Conservation (phyloP, 495 filamentous ascomycete genomes). For the Massariosphaeria phaeospora region DNA sequence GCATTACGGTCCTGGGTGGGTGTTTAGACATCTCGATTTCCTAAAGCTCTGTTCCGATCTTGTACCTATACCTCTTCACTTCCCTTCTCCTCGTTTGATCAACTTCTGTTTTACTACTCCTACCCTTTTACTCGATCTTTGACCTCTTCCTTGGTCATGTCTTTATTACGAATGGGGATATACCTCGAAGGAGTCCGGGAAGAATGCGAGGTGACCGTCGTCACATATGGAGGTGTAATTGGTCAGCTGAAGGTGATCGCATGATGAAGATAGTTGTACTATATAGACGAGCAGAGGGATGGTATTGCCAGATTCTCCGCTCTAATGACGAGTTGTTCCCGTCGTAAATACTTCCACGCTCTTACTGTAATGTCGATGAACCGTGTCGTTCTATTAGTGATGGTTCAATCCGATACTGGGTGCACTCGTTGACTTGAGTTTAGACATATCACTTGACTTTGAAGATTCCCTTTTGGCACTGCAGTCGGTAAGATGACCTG, state of each 20-base stretch:
- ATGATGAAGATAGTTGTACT: constrained; percentile 3
- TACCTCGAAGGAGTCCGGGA: background rate
- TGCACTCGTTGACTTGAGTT: too few relatives aligned
- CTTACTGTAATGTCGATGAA: too few relatives aligned
- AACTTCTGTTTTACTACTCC: constrained; percentile 8
- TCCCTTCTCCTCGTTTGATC: constrained; percentile 20
- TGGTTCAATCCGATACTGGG: too few relatives aligned
- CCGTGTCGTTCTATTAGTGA: too few relatives aligned
- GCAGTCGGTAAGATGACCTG: too few relatives aligned
- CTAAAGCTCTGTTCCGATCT: background rate
- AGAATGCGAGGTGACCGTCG: background rate
- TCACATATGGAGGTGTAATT: background rate
- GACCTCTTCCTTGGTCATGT: background rate
- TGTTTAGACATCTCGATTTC: constrained; percentile 29
- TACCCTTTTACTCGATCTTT: constrained; percentile 8
- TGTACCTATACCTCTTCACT: constrained; percentile 31
- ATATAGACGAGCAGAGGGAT: constrained; percentile 9
- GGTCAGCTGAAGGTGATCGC: background rate
- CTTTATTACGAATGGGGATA: constrained; percentile 2
- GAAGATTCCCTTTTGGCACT: too few relatives aligned
- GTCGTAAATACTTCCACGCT: too few relatives aligned
- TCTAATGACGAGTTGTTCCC: constrained; percentile 7
- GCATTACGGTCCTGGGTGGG: constrained; percentile 19
- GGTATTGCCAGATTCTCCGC: constrained; percentile 20
- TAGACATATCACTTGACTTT: too few relatives aligned